Percentiles rank a stretch among this genome's conserved stretches.
These are phyloP conservation scores for Nakataea oryzae DNA, from an alignment of 2,329 filamentous ascomycete species.

Conservation along the genomic window DNA sequence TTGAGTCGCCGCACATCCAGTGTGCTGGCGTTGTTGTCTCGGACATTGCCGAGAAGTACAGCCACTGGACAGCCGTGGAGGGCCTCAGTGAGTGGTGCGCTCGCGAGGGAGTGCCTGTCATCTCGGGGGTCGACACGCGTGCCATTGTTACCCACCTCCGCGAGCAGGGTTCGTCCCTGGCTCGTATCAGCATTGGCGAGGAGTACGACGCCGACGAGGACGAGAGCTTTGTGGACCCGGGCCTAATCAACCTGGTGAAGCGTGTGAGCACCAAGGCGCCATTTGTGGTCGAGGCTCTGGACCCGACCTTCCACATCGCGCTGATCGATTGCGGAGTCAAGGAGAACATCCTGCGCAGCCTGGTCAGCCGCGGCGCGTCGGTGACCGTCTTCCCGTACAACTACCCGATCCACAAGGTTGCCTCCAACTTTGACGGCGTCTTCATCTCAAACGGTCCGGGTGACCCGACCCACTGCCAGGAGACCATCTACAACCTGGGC, in stretches of 20 bases:
- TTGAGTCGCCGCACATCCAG: constrained; percentile 96
- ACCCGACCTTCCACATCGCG: constrained; percentile 81
- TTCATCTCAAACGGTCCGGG: constrained; percentile 99
- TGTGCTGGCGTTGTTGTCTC: constrained; percentile 92
- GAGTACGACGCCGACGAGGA: constrained; percentile 96
- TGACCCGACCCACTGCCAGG: constrained; percentile 93
- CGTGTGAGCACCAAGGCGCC: constrained; percentile 96
- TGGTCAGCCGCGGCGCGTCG: constrained; percentile 83
- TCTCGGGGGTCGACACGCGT: constrained; percentile 93
- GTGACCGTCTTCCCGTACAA: constrained; percentile 94
- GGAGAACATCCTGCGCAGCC: constrained; percentile 95
- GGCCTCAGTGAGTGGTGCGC: constrained; percentile 90
- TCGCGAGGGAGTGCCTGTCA: constrained; percentile 89
- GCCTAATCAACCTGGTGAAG: constrained; percentile 92
- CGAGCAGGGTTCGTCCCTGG: constrained; percentile 92
- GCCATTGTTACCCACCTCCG: constrained; percentile 92
- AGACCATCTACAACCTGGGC: constrained; percentile 84
- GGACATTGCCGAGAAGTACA: constrained; percentile 88
- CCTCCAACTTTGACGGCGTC: constrained; percentile 94
- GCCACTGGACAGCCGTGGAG: constrained; percentile 98
- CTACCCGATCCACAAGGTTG: constrained; percentile 96
- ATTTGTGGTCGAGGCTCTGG: constrained; percentile 81
- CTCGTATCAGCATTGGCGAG: constrained; percentile 87
- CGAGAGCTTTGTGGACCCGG: constrained; percentile 88
- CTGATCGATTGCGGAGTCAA: constrained; percentile 98